phyloP scores from a whole-genome alignment of 2,329 filamentous ascomycete genomes.

The Tolypocladium tropicale region DNA sequence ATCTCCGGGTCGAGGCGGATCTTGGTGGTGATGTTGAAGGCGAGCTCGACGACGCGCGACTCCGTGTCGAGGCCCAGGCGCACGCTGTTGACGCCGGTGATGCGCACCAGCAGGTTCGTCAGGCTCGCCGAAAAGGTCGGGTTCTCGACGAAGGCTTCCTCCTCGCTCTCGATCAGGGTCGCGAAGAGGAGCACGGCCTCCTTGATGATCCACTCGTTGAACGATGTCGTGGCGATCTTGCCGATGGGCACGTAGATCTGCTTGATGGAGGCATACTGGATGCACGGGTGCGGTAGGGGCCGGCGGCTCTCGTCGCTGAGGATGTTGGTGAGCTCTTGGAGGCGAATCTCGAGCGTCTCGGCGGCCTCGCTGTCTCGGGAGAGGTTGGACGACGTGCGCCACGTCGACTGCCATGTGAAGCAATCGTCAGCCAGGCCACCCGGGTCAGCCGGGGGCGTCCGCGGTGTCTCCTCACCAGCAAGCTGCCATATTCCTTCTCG shows the following conservation, averaged over 20 bases:
- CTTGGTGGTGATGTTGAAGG: constrained; percentile 95
- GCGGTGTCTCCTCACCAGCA: constrained; percentile 36
- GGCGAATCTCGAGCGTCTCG: constrained; percentile 50
- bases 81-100: constrained; percentile 63
- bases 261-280: constrained; percentile 73
- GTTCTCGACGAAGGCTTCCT: constrained; percentile 88
- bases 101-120: constrained; percentile 74
- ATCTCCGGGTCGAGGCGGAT: constrained; percentile 83
- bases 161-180: constrained; percentile 88
- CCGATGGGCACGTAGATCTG: constrained; percentile 85
- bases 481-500: constrained; percentile 54
- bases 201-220: constrained; percentile 76
- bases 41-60: constrained; percentile 78
- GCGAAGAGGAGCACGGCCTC: constrained; percentile 82
- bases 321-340: constrained; percentile 57
- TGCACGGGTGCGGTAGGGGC: constrained; percentile 83
- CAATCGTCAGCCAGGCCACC: background rate
- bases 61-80: constrained; percentile 73
- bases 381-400: constrained; percentile 52
- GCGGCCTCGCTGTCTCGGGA: constrained; percentile 49
- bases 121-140: constrained; percentile 76
- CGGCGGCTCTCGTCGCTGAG: constrained; percentile 83
- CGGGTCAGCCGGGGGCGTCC: background rate
- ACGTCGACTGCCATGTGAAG: constrained; percentile 32
- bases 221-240: constrained; percentile 76